Evolutionary conservation across 202 grass and related monocot species (phyloP).

Genomic region (Hordeum pubiflorum): DNA sequence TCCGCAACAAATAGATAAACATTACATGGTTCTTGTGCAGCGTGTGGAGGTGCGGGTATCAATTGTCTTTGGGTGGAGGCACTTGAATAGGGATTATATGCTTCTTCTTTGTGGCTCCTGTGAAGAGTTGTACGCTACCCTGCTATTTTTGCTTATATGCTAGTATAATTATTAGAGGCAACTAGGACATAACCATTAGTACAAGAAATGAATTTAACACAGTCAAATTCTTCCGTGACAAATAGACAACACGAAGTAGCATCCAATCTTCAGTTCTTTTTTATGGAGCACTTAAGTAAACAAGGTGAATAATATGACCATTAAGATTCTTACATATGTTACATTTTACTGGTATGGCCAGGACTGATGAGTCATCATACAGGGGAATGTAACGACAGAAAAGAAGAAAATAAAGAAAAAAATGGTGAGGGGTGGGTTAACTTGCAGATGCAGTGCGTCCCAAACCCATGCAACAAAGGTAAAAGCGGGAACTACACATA

Average conservation of each 20-base stretch:
- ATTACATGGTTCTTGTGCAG: no score
- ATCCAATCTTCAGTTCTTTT: neutral
- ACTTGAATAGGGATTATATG: no score
- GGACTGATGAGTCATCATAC: neutral
- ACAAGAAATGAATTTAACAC: no score
- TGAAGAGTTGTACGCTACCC: neutral
- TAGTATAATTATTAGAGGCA: no score
- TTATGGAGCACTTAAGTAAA: neutral
- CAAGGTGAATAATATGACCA: neutral
- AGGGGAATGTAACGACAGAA: neutral
- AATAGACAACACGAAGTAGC: neutral
- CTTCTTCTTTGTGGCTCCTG: no score
- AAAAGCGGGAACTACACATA: neutral
- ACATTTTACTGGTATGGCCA: slow-evolving; percentile 26
- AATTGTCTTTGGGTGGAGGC: no score
- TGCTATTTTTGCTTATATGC: neutral
- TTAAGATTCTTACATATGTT: slow-evolving; percentile 20
- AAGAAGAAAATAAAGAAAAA: neutral
- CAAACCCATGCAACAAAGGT: neutral
- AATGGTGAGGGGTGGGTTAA: neutral
- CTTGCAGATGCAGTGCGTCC: neutral
- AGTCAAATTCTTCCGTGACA: no score
- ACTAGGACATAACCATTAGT: no score
- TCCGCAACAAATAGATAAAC: no score
- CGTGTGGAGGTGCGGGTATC: no score